Percentiles rank a stretch among this genome's conserved stretches.
These are phyloP conservation scores for Candida morakotiae DNA, from an alignment of 805 yeast genomes.

Conservation along the genomic window DNA sequence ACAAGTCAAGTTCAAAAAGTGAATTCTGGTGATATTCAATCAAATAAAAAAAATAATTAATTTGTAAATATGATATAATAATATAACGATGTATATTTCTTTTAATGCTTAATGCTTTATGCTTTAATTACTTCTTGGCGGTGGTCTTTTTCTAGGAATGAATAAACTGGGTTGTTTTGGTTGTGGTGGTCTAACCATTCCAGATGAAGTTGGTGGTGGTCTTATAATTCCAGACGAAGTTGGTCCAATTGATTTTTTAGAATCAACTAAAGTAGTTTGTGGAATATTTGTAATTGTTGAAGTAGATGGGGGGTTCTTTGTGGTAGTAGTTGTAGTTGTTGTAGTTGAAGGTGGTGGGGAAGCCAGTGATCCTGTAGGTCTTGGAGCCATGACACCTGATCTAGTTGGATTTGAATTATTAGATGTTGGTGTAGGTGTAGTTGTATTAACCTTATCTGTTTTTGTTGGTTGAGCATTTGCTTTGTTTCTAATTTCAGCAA, in stretches of 20 bases:
- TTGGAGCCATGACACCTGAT: conserved; percentile 4
- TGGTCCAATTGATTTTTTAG: conserved; percentile 2
- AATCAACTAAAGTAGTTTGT: not conserved
- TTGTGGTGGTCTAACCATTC: conserved; percentile 7
- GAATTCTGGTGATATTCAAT: not conserved
- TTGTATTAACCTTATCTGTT: no score
- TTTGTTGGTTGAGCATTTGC: no score
- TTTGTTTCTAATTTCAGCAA: conserved; percentile 1
- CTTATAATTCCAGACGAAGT: conserved; percentile 9
- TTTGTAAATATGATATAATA: not conserved
- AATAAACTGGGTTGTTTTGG: conserved; percentile 5
- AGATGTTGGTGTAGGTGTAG: not conserved
- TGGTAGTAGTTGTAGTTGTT: not conserved
- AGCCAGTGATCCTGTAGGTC: not conserved
- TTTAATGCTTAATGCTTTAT: conserved; percentile 1
- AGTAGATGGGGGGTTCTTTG: no score
- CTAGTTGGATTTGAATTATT: conserved; percentile 3
- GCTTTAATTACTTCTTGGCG: not conserved
- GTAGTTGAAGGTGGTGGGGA: not conserved
- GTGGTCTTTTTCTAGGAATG: conserved; percentile 6
- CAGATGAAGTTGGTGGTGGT: conserved; percentile 10
- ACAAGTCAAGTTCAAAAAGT: conserved; percentile 3
- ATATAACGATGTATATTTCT: not conserved
- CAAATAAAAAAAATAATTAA: conserved; percentile 2
- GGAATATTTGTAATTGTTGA: not conserved